Percentiles rank a stretch among this genome's conserved stretches.
Evolutionary conservation across 441 rosid species (phyloP).

Genomic region (Kokia cookei): DNA sequence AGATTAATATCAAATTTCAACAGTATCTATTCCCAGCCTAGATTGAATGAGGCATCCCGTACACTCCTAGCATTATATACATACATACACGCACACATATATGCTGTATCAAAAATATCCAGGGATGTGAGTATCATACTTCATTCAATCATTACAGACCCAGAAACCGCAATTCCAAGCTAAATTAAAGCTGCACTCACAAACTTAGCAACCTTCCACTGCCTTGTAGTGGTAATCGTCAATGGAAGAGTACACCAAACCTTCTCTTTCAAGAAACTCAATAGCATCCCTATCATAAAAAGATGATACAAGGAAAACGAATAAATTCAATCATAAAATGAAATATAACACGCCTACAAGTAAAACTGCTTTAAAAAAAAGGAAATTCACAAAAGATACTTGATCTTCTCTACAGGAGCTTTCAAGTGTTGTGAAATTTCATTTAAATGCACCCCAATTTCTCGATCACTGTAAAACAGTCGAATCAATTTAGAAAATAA

Average conservation of each 20-base stretch:
- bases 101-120: background rate
- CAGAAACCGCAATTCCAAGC: background rate
- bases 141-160: background rate
- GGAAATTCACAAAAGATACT: slow-evolving; percentile 30
- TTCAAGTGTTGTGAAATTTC: slow-evolving; percentile 70
- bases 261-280: slow-evolving; percentile 78
- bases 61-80: background rate
- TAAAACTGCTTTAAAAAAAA: background rate
- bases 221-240: slow-evolving; percentile 90
- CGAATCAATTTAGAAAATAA: background rate
- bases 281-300: slow-evolving; percentile 49
- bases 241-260: slow-evolving; percentile 81
- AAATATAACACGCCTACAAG: background rate
- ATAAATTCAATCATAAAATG: background rate
- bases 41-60: background rate
- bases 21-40: background rate
- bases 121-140: background rate
- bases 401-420: slow-evolving; percentile 69
- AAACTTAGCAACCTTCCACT: slow-evolving; percentile 35
- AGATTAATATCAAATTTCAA: background rate
- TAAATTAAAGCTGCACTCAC: background rate
- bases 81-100: background rate
- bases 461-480: slow-evolving; percentile 49
- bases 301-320: background rate
- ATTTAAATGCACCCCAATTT: slow-evolving; percentile 74